A percentile compares a stretch with the other conserved stretches of the same genome.
Evolutionary conservation across 2,329 filamentous ascomycete genomes (phyloP).

Genomic region (Fusarium sp.): DNA sequence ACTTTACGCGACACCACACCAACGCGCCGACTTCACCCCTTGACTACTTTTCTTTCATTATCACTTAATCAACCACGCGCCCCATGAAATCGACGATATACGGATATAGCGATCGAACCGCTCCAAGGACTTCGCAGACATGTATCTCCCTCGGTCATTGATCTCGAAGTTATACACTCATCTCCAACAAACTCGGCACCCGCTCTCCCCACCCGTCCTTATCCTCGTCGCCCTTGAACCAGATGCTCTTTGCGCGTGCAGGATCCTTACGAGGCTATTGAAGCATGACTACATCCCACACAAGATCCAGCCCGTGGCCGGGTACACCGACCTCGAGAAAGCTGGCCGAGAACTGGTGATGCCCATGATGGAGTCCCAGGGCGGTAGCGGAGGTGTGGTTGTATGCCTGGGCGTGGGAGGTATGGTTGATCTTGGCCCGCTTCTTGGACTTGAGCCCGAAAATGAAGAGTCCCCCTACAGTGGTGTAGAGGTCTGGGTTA

Average conservation of each 20-base stretch:
- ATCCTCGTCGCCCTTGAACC: constrained; percentile 94
- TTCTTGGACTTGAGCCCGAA: constrained; percentile 76
- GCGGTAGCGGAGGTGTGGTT: constrained; percentile 88
- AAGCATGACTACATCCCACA: constrained; percentile 98
- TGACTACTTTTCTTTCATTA: constrained; percentile 10
- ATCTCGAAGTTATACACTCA: constrained; percentile 93
- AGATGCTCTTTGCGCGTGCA: constrained; percentile 93
- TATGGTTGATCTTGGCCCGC: constrained; percentile 84
- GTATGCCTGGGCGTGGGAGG: constrained; percentile 94
- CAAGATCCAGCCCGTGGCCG: constrained; percentile 94
- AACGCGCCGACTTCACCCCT: constrained; percentile 27
- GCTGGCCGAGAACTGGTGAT: constrained; percentile 82
- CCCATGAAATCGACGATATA: constrained; percentile 40
- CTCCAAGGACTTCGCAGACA: constrained; percentile 53
- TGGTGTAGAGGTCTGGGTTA: constrained; percentile 94
- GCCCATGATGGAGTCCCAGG: constrained; percentile 86
- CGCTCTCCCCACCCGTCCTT: constrained; percentile 90
- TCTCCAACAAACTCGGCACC: constrained; percentile 85
- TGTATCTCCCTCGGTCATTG: constrained; percentile 94
- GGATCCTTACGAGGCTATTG: constrained; percentile 90
- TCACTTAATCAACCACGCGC: constrained; percentile 18
- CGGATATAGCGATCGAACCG: constrained; percentile 25
- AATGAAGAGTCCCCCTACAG: constrained; percentile 75
- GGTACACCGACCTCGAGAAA: constrained; percentile 88
- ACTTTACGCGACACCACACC: constrained; percentile 34